A percentile compares a stretch with the other conserved stretches of the same genome.
Evolutionary conservation across 2,329 filamentous ascomycete genomes (phyloP).

Genomic region (Colletotrichum cereale): DNA sequence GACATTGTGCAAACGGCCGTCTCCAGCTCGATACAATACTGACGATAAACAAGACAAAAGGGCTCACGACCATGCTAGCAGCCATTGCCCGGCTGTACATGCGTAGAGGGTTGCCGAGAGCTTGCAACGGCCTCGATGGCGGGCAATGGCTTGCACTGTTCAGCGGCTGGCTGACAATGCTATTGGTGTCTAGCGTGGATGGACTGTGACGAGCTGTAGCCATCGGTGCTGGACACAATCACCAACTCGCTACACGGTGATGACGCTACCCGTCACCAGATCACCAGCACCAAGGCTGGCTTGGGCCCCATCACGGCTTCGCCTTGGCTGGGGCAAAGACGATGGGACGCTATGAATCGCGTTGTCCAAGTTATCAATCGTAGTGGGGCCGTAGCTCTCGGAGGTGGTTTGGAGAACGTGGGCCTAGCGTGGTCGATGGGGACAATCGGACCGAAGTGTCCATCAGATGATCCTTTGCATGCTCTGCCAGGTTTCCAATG

Average conservation of each 20-base stretch:
- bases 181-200: neutral
- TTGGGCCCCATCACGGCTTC: constrained; percentile 9
- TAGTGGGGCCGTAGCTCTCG: neutral
- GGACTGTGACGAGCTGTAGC: neutral
- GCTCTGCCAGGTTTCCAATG: neutral
- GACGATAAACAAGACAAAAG: neutral
- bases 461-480: neutral
- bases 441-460: neutral
- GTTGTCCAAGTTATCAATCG: constrained; percentile 29
- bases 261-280: neutral
- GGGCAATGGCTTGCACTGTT: neutral
- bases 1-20: neutral
- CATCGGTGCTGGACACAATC: neutral
- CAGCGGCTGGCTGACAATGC: neutral
- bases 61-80: neutral
- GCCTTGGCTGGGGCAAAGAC: constrained; percentile 1
- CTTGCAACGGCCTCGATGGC: neutral
- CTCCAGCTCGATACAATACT: neutral
- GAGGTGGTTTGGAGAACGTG: constrained; percentile 6
- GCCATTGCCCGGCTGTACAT: neutral
- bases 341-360: constrained; percentile 14
- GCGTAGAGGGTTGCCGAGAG: neutral
- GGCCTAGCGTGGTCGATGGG: neutral
- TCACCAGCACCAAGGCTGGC: neutral
- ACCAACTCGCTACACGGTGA: neutral